A percentile compares a stretch with the other conserved stretches of the same genome.
phyloP scores from a whole-genome alignment of 2,329 filamentous ascomycete species.

The Talaromyces sp. region DNA sequence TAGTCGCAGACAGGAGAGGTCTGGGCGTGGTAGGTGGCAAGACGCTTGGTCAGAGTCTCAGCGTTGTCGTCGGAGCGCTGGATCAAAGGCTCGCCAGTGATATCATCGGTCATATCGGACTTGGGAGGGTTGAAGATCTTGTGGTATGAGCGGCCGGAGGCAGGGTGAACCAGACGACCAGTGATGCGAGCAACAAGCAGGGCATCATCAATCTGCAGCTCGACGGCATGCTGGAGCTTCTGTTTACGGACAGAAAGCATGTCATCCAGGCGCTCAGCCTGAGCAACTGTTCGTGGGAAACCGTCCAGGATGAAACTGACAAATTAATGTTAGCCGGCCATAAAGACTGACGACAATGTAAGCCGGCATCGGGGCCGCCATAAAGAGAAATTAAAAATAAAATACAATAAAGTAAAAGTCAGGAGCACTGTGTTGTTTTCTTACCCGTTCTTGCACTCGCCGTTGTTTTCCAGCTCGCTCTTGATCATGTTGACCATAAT shows the following conservation, averaged over 20 bases:
- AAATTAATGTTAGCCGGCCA: constrained; percentile 12
- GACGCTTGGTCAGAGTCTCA: constrained; percentile 91
- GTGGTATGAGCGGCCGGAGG: constrained; percentile 96
- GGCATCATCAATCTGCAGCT: constrained; percentile 94
- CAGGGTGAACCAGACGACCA: constrained; percentile 91
- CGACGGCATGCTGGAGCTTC: constrained; percentile 89
- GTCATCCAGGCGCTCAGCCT: constrained; percentile 89
- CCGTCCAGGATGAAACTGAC: constrained; percentile 95
- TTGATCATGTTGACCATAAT: constrained; percentile 99
- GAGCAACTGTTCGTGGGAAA: constrained; percentile 94
- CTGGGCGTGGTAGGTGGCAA: constrained; percentile 91
- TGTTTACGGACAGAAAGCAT: constrained; percentile 82
- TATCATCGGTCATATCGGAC: constrained; percentile 88
- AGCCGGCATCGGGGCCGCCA: background rate
- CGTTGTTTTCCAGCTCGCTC: constrained; percentile 90
- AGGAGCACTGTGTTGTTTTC: too few species aligned
- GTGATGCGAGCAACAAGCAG: constrained; percentile 96
- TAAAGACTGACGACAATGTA: background rate
- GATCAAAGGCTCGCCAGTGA: constrained; percentile 94
- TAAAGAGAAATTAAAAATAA: too few species aligned
- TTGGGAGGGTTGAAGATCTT: constrained; percentile 99
- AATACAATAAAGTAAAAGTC: too few species aligned
- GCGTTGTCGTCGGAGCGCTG: constrained; percentile 98
- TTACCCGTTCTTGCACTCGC: constrained; percentile 95
- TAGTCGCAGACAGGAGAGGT: constrained; percentile 90